Percentiles rank a stretch among this genome's conserved stretches.
phyloP scores from a whole-genome alignment of 2,329 filamentous ascomycete genomes.

The Paraphaeosphaeria minitans region DNA sequence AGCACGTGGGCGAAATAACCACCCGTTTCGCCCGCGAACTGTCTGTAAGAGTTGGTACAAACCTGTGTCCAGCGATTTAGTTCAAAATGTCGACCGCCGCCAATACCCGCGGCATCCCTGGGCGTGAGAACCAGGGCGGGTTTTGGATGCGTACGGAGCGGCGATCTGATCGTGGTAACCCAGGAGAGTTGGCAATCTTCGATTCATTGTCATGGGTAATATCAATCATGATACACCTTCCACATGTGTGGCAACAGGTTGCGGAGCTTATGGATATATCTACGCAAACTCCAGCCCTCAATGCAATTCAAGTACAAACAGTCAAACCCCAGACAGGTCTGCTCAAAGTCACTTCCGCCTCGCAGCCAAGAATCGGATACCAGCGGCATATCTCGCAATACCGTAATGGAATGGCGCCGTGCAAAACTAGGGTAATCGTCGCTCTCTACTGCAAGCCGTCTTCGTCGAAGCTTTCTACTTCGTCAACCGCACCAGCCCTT shows the following conservation, averaged over 20 bases:
- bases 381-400: background rate
- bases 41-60: no score
- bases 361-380: background rate
- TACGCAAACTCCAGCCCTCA: constrained; percentile 18
- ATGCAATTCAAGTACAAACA: constrained; percentile 11
- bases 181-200: background rate
- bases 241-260: background rate
- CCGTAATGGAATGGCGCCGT: background rate
- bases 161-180: background rate
- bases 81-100: background rate
- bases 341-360: background rate
- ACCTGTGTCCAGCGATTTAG: background rate
- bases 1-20: background rate
- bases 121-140: background rate
- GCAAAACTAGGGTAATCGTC: background rate
- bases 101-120: background rate
- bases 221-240: background rate
- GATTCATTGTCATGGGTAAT: background rate
- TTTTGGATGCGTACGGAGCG: background rate
- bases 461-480: constrained; percentile 83
- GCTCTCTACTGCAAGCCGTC: constrained; percentile 41
- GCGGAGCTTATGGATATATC: constrained; percentile 18
- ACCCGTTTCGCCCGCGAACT: background rate
- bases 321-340: background rate
- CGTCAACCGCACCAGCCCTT: constrained; percentile 77